Percentiles rank a stretch among this genome's conserved stretches.
Evolutionary conservation across 1,284 basidiomycete genomes (phyloP).

Genomic region (Ceratobasidium sp.): DNA sequence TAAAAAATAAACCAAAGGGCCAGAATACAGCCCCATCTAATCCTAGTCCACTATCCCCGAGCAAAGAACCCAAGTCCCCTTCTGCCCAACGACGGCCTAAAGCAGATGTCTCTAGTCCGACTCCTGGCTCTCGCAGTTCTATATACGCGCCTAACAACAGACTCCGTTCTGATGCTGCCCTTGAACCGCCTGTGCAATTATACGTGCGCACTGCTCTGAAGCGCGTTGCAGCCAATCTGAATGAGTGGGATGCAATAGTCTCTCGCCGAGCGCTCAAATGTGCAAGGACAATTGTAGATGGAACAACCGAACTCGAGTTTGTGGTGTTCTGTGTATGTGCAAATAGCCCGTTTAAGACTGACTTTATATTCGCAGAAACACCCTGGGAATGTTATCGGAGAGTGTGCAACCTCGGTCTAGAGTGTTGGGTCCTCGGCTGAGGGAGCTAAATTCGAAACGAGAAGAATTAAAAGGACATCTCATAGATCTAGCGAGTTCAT

Average conservation of each 20-base stretch:
- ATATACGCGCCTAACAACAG: background rate
- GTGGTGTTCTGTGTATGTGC: background rate
- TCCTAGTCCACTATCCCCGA: background rate
- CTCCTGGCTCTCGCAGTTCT: background rate
- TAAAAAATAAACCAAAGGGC: constrained; percentile 11
- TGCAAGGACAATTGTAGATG: constrained; percentile 30
- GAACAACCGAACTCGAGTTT: constrained; percentile 38
- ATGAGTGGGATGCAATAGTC: constrained; percentile 13
- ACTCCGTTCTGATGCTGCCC: background rate
- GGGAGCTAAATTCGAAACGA: constrained; percentile 18
- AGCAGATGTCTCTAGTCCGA: constrained; percentile 11
- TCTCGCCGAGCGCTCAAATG: constrained; percentile 11
- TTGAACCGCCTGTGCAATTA: constrained; percentile 10
- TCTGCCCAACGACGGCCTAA: constrained; percentile 3
- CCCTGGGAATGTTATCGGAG: constrained; percentile 8
- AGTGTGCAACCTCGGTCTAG: constrained; percentile 20
- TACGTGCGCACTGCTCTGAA: constrained; percentile 16
- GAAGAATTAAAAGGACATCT: constrained; percentile 15
- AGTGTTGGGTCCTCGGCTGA: constrained; percentile 18
- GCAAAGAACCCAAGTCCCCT: constrained; percentile 10
- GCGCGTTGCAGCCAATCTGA: constrained; percentile 15
- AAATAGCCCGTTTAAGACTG: background rate
- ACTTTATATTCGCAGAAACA: constrained; percentile 9
- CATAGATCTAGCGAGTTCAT: constrained; percentile 9
- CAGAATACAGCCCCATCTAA: constrained; percentile 19